Base-by-base conservation (phyloP, 2,329 filamentous ascomycete genomes). In the Ceratocystis lukuohia region DNA sequence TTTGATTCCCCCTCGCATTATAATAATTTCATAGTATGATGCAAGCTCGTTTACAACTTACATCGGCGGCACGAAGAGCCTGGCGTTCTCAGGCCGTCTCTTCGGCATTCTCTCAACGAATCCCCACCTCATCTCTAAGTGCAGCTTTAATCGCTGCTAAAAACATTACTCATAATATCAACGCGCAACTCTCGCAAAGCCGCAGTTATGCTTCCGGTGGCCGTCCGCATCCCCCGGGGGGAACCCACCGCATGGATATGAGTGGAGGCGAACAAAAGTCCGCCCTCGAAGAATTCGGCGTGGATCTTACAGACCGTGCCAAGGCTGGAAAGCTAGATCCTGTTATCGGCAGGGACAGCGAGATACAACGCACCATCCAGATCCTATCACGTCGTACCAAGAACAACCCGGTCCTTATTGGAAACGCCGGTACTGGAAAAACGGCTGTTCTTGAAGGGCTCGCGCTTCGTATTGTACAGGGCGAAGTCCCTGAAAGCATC, bases 401-500 rank as follows among this genome's bases (percentile, higher is more conserved):
- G 76, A 97, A 96, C 72, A 96, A 96, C 70, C 93, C 93, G 0
- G 92, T 96, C 0, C 78, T 96, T n/a, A 96, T 96, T 67, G 93
- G 93, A 69, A 87, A 86, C 61, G 90, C 91, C 7, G 93, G 92
- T 70, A 96, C 91, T 0, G 93, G 93, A 69, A 97, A 97, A 78
- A 97, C 93, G 5, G 92, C 93, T 1, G 89, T 96, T 64, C 78
- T 96, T 2, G 93, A 97, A 76, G 93, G 93, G 1, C 79, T 97
- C 48, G 92, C 93, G 8, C 84, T 94, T 73, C 83, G 94, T 48
- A 97, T 99, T 70, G 88, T 96, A 1, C 83, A 87, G 70, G 93
- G 93, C 1, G 93, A 96, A 76, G 92, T 97, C 0, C 93, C 94
- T 0, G 94, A 97, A 76, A 96, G 90, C 70, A 88, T 99, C 74